Conservation (phyloP, 768 basidiomycete species). For the Amanita muscaria region DNA sequence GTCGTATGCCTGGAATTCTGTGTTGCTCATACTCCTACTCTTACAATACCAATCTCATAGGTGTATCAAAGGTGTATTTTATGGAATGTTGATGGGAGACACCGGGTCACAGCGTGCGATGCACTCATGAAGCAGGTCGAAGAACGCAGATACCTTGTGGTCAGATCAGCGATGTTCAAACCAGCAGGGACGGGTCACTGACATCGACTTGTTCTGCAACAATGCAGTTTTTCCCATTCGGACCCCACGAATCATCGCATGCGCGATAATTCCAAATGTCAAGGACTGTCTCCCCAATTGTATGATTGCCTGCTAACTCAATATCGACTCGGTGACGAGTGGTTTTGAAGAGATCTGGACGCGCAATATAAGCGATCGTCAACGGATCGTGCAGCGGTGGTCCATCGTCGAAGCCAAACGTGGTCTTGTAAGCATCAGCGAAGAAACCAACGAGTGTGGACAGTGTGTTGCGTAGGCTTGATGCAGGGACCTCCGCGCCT, state of each 20-base stretch:
- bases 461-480: conserved; percentile 58
- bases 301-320: conserved; percentile 60
- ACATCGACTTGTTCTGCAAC: conserved; percentile 67
- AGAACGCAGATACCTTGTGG: conserved; percentile 53
- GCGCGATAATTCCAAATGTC: conserved; percentile 60
- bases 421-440: conserved; percentile 58
- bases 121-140: conserved; percentile 53
- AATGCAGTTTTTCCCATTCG: conserved; percentile 64
- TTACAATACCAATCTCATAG: neutral
- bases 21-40: neutral
- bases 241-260: conserved; percentile 66
- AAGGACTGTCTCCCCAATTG: conserved; percentile 72
- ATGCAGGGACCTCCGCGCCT: conserved; percentile 27
- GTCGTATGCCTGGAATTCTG: neutral
- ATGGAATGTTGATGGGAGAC: neutral
- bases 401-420: conserved; percentile 76
- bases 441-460: conserved; percentile 73
- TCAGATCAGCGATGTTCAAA: neutral
- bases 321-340: conserved; percentile 73
- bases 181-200: conserved; percentile 14
- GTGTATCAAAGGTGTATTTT: neutral
- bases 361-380: conserved; percentile 66
- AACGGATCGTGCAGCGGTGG: conserved; percentile 86
- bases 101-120: conserved; percentile 45
- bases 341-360: conserved; percentile 55